Evolutionary conservation across 2,329 filamentous ascomycete genomes (phyloP).

Genomic region (Parascedosporium putredinis): DNA sequence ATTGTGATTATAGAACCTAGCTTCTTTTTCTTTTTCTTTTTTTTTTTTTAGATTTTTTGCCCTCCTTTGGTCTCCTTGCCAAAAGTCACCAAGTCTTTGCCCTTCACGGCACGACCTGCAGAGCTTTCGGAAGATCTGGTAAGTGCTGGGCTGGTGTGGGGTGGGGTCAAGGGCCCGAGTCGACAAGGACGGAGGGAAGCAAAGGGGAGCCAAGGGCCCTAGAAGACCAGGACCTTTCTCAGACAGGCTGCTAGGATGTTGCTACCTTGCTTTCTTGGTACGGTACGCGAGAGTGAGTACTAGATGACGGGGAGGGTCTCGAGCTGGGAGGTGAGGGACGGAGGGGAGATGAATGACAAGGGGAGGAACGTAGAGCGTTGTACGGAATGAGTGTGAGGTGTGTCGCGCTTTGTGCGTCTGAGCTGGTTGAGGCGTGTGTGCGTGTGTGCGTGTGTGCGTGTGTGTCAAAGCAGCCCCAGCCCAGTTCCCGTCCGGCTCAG

Average conservation of each 20-base stretch:
- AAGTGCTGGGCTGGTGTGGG: constrained; percentile 5
- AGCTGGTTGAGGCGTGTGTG: constrained; percentile 1
- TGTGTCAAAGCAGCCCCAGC: too few relatives aligned
- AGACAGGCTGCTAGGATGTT: not conserved
- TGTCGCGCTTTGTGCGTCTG: not conserved
- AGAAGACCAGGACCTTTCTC: not conserved
- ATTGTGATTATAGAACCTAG: constrained; percentile 6
- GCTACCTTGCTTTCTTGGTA: not conserved
- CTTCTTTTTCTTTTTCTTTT: constrained; percentile 1
- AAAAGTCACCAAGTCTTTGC: constrained; percentile 6
- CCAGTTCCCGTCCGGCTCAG: too few relatives aligned
- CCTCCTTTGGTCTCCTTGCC: too few relatives aligned
- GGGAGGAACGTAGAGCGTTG: too few relatives aligned
- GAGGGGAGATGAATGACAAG: not conserved
- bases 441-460: too few relatives aligned
- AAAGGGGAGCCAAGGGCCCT: too few relatives aligned
- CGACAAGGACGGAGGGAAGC: not conserved
- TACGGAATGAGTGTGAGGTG: too few relatives aligned
- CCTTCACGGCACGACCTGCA: constrained; percentile 8
- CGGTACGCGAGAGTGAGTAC: not conserved
- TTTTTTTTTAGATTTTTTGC: too few relatives aligned
- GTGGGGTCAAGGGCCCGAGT: constrained; percentile 4
- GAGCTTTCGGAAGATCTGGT: constrained; percentile 8
- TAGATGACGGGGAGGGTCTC: not conserved
- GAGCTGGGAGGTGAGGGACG: not conserved